These are phyloP conservation scores for Chaetoceros muelleri DNA, from an alignment of 108 stramenopile species.

Conservation along the genomic window DNA sequence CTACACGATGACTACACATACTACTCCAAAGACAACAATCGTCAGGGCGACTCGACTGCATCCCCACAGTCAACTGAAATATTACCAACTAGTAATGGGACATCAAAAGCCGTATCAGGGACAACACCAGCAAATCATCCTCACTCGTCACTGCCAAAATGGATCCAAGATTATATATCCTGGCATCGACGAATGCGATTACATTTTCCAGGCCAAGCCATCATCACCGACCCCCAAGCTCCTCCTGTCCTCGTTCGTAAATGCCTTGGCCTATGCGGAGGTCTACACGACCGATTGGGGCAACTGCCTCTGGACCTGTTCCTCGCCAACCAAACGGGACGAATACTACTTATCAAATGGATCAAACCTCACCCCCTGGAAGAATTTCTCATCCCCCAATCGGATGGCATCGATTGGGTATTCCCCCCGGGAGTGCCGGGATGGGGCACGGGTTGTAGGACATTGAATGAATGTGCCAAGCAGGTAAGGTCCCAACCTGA, in stretches of 20 bases:
- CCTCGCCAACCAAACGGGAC: slow-evolving; percentile 59
- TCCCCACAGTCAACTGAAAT: no score
- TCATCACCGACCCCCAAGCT: slow-evolving; percentile 33
- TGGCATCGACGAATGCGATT: slow-evolving; percentile 56
- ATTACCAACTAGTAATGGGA: no score
- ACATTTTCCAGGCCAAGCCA: slow-evolving; percentile 35
- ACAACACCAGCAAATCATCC: no score
- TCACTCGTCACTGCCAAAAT: slow-evolving; percentile 51
- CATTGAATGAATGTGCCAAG: neutral
- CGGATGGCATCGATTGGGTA: slow-evolving; percentile 50
- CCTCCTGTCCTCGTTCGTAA: slow-evolving; percentile 55
- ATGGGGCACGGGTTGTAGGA: neutral
- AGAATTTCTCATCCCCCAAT: slow-evolving; percentile 52
- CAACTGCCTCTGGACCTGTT: slow-evolving; percentile 78
- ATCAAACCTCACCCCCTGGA: slow-evolving; percentile 59
- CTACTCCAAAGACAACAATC: no score
- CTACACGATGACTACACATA: no score
- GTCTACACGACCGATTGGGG: slow-evolving; percentile 71
- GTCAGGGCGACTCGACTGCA: no score
- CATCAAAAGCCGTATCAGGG: no score
- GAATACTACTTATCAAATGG: slow-evolving; percentile 63
- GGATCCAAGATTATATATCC: slow-evolving; percentile 56
- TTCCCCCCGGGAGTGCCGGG: slow-evolving; percentile 18
- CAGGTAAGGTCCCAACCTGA: neutral
- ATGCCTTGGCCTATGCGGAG: slow-evolving; percentile 67